Percentiles rank a stretch among this genome's conserved stretches.
These are phyloP conservation scores for Adansonia digitata DNA, from an alignment of 345 rosid genomes.

Conservation along the genomic window DNA sequence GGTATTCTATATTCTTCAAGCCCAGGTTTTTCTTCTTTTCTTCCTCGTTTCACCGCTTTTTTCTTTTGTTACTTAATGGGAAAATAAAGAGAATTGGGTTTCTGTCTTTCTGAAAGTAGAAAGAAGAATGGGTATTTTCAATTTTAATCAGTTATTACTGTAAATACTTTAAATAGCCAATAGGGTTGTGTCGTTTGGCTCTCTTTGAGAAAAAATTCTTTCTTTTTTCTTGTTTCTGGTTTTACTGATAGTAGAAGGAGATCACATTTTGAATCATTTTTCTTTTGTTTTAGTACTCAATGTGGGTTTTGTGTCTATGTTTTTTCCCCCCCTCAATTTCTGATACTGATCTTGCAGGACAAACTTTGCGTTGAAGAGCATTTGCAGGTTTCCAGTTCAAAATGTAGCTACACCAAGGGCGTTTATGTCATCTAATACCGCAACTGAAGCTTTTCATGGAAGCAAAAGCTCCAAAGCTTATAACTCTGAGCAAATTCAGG, in stretches of 20 bases:
- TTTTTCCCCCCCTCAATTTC: background rate
- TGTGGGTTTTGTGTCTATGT: background rate
- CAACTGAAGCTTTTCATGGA: slow-evolving; percentile 57
- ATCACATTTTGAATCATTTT: background rate
- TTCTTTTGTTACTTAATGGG: background rate
- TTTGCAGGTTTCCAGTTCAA: slow-evolving; percentile 26
- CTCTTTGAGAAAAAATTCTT: background rate
- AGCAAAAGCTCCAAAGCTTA: slow-evolving; percentile 51
- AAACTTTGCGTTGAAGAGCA: slow-evolving; percentile 32
- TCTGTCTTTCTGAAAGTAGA: background rate
- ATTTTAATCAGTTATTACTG: background rate
- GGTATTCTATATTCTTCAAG: slow-evolving; percentile 29
- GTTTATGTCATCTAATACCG: slow-evolving; percentile 54
- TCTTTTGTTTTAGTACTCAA: background rate
- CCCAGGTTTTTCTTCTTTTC: slow-evolving; percentile 41
- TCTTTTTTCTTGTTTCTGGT: background rate
- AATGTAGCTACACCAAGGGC: slow-evolving; percentile 46
- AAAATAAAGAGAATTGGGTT: background rate
- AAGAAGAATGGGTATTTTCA: background rate
- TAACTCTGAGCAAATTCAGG: slow-evolving; percentile 93
- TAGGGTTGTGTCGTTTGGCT: background rate
- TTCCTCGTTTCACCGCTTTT: background rate
- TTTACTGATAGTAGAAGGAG: background rate
- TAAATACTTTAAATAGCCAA: background rate
- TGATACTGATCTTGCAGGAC: slow-evolving; percentile 36